Evolutionary conservation across 1,284 basidiomycete species (phyloP).

Genomic region (Gomphus bonarii): DNA sequence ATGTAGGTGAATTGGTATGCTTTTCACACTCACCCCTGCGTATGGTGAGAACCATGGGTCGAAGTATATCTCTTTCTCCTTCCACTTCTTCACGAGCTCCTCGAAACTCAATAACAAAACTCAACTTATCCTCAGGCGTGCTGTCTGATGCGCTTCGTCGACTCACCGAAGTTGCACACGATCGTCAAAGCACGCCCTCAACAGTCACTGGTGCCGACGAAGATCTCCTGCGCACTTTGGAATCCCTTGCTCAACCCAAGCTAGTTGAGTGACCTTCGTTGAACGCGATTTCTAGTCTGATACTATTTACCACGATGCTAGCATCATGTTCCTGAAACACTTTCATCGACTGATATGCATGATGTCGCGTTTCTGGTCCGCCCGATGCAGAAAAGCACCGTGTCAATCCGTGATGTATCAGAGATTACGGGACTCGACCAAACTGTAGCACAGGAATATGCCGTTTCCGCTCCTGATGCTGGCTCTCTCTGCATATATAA

Average conservation of each 20-base stretch:
- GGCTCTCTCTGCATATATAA: constrained; percentile 49
- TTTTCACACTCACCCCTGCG: constrained; percentile 74
- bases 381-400: constrained; percentile 42
- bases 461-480: constrained; percentile 36
- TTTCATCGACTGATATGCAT: neutral
- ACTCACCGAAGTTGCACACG: constrained; percentile 47
- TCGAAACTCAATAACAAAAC: constrained; percentile 16
- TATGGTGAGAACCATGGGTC: constrained; percentile 48
- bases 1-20: constrained; percentile 69
- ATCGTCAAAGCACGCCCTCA: constrained; percentile 25
- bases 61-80: constrained; percentile 40
- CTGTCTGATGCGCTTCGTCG: constrained; percentile 59
- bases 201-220: constrained; percentile 4
- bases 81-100: constrained; percentile 23
- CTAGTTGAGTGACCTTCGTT: neutral
- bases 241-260: constrained; percentile 6
- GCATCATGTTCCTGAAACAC: neutral
- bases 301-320: neutral
- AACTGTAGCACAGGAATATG: constrained; percentile 56
- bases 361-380: neutral
- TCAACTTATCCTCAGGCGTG: constrained; percentile 46
- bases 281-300: neutral
- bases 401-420: constrained; percentile 57
- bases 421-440: constrained; percentile 46
- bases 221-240: constrained; percentile 8